Evolutionary conservation across 1,139 yeast genomes (phyloP).

Genomic region (Magnusiomyces sp.): DNA sequence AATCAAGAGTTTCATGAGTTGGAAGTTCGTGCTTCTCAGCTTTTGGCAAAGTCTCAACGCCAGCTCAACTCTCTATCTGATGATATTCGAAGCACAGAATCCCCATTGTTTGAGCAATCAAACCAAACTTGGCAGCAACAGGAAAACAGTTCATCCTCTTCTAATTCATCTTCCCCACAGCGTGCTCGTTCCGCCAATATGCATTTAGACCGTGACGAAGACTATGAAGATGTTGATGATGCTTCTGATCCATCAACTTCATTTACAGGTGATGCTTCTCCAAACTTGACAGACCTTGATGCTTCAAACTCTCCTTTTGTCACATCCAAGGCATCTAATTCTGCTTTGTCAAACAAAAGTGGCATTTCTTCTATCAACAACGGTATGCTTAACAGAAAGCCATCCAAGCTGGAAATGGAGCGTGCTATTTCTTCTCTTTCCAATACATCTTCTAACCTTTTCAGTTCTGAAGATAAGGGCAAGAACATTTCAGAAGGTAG

Average conservation of each 20-base stretch:
- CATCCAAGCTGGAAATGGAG: background rate
- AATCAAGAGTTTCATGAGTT: slow-evolving; percentile 25
- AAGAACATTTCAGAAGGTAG: background rate
- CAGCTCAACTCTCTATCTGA: slow-evolving; percentile 2
- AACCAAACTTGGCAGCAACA: background rate
- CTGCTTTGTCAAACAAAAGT: background rate
- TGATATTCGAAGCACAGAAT: background rate
- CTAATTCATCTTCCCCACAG: no score
- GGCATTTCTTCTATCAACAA: background rate
- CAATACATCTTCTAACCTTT: no score
- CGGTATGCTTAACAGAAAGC: no score
- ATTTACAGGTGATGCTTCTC: background rate
- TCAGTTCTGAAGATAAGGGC: background rate
- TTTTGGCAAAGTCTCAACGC: slow-evolving; percentile 14
- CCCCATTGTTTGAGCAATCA: background rate
- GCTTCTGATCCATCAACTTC: background rate
- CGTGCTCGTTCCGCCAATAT: background rate
- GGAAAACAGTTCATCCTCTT: background rate
- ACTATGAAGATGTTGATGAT: background rate
- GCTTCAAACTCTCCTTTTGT: background rate
- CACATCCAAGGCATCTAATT: background rate
- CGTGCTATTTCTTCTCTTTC: background rate
- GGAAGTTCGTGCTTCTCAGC: slow-evolving; percentile 22
- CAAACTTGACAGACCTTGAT: background rate
- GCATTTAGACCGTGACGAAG: background rate